Evolutionary conservation across 441 rosid species (phyloP).

Genomic region (Bruguiera hainesii): DNA sequence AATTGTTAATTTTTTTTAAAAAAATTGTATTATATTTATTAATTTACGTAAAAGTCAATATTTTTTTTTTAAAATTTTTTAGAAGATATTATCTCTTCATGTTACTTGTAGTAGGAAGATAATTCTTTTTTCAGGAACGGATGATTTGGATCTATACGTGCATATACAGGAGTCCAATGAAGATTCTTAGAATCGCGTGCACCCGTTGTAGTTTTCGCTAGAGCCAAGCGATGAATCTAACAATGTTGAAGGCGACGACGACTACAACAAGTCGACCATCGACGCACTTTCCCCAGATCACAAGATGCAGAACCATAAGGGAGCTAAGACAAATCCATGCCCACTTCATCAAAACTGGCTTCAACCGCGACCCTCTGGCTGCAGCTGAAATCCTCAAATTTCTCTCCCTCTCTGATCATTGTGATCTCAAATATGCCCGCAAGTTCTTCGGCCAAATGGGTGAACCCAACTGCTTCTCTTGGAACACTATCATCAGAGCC

Average conservation of each 20-base stretch:
- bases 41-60: too few relatives aligned
- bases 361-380: slow-evolving; percentile 56
- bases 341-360: slow-evolving; percentile 54
- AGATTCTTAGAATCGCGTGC: too few relatives aligned
- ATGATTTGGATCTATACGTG: too few relatives aligned
- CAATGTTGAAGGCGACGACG: slow-evolving; percentile 14
- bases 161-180: too few relatives aligned
- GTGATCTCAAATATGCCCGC: slow-evolving; percentile 38
- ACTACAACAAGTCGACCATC: slow-evolving; percentile 38
- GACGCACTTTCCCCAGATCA: slow-evolving; percentile 50
- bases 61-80: too few relatives aligned
- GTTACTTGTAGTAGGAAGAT: too few relatives aligned
- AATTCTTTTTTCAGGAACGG: too few relatives aligned
- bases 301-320: slow-evolving; percentile 42
- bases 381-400: slow-evolving; percentile 56
- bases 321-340: slow-evolving; percentile 62
- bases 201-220: too few relatives aligned
- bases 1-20: too few relatives aligned
- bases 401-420: slow-evolving; percentile 39
- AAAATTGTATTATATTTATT: too few relatives aligned
- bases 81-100: too few relatives aligned
- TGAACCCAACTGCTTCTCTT: slow-evolving; percentile 62
- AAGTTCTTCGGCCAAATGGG: slow-evolving; percentile 45
- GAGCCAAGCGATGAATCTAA: slow-evolving; percentile 18
- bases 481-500: slow-evolving; percentile 66